Base-by-base conservation (phyloP, 1,284 basidiomycete genomes). In the Cryptococcus sp. region DNA sequence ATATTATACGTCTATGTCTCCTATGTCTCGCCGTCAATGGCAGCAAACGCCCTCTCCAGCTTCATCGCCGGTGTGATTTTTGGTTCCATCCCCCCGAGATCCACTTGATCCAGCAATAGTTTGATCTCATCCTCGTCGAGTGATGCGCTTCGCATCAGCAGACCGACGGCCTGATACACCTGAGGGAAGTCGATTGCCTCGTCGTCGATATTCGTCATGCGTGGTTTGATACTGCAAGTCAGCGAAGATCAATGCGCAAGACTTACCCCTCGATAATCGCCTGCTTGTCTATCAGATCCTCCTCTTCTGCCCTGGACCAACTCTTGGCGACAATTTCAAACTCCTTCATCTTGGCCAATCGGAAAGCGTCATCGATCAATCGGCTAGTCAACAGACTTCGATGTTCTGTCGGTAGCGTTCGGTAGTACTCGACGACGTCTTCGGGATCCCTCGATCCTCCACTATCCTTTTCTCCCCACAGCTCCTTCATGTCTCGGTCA, bases 131-230 rank as follows among this genome's bases (percentile, higher is more conserved):
- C 75, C 36, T 72, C 51, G 21, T 58, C 53, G 6, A 87, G 73
- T 21, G 77, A 78, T 19, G 85, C 77, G 37, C 81, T 82, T 65
- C 81, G 82, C 51, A 91, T 71, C 74, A 90, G 81, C 47, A 78
- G 77, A 9, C 83, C 87, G 68, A 91, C 83, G 45, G 84, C 80
- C 52, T 80, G 74, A 74, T 86, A 84, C 0, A 89, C 91, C 65
- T 85, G 85, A 4, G 92, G 92, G 52, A 86, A 87, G 69, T 97
- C 91, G 62, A 92, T 85, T 18, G 83, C 81, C 49, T 90, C 81
- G 66, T 95, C 91, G 63, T 91, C 88, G 58, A 95, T 77, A 53
- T 84, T 74, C 68, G 87, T 84, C 48, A 85, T 82, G 47, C 82
- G 78, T 2, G 78, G 76, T 50, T 72, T 71, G 71, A 92, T 80